A percentile compares a stretch with the other conserved stretches of the same genome.
Conservation (phyloP, 2,329 filamentous ascomycete genomes). For the Emericellopsis atlantica region DNA sequence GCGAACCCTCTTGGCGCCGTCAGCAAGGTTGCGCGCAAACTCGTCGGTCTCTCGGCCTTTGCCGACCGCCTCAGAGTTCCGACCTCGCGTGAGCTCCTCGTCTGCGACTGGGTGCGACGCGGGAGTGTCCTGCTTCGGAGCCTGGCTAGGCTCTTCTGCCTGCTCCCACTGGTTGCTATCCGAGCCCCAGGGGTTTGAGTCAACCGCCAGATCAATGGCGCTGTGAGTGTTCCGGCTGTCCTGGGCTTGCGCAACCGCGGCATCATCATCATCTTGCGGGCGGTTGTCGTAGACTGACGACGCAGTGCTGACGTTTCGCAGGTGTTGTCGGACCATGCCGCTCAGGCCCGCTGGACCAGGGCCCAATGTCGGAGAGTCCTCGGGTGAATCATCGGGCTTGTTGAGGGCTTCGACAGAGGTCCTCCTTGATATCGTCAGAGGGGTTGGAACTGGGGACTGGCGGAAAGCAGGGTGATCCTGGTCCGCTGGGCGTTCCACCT, state of each 20-base stretch:
- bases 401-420: slow-evolving; percentile 11
- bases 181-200: slow-evolving; percentile 30
- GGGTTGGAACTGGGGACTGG: slow-evolving; percentile 27
- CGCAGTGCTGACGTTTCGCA: slow-evolving; percentile 67
- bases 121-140: not conserved
- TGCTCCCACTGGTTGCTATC: not conserved
- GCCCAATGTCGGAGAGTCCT: slow-evolving; percentile 71
- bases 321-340: slow-evolving; percentile 71
- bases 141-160: not conserved
- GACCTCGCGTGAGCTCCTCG: not conserved
- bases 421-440: slow-evolving; percentile 21
- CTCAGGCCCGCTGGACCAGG: slow-evolving; percentile 53
- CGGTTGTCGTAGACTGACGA: slow-evolving; percentile 61
- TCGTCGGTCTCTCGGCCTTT: slow-evolving; percentile 39
- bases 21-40: slow-evolving; percentile 61
- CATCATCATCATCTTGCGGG: not conserved
- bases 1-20: slow-evolving; percentile 57
- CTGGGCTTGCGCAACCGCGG: slow-evolving; percentile 20
- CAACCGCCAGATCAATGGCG: slow-evolving; percentile 17
- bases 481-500: slow-evolving; percentile 35
- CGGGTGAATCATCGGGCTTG: slow-evolving; percentile 5
- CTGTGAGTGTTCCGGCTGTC: not conserved
- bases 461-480: slow-evolving; percentile 42
- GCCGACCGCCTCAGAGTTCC: not conserved
- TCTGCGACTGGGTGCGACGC: not conserved